Evolutionary conservation across 2,329 filamentous ascomycete species (phyloP).

Genomic region (Thermoascus crustaceus): DNA sequence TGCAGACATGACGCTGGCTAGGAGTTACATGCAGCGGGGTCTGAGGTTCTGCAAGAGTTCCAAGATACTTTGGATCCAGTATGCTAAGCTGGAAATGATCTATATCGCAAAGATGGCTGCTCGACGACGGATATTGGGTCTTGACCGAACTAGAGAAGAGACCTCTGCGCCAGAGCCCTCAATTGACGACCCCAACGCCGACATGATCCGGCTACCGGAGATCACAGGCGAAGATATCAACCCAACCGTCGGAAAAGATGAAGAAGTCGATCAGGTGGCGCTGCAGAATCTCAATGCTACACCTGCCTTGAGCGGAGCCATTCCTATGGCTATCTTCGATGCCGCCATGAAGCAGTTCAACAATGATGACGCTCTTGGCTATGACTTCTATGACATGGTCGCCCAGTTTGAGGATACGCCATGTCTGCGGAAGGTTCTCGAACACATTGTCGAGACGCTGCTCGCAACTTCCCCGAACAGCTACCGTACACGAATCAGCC

Average conservation of each 20-base stretch:
- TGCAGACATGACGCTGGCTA: conserved; percentile 78
- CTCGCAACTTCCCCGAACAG: conserved; percentile 51
- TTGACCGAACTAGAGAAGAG: conserved; percentile 42
- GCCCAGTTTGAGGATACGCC: conserved; percentile 59
- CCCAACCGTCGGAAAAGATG: conserved; percentile 45
- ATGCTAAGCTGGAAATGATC: conserved; percentile 83
- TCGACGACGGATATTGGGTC: conserved; percentile 59
- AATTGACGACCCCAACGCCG: conserved; percentile 41
- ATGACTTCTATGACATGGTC: conserved; percentile 75
- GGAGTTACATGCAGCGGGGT: conserved; percentile 81
- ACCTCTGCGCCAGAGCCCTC: conserved; percentile 26
- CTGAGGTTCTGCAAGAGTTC: conserved; percentile 78
- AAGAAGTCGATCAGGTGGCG: conserved; percentile 44
- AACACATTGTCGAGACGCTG: conserved; percentile 63
- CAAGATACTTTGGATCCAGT: conserved; percentile 74
- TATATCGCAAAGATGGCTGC: conserved; percentile 77
- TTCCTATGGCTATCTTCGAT: conserved; percentile 87
- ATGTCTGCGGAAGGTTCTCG: conserved; percentile 57
- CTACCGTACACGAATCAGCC: conserved; percentile 59
- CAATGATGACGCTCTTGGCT: conserved; percentile 57
- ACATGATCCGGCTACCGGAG: conserved; percentile 51
- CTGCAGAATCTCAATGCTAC: conserved; percentile 61
- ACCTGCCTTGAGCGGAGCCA: conserved; percentile 83
- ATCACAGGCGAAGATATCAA: conserved; percentile 57
- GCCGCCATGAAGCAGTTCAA: conserved; percentile 71